phyloP scores from a whole-genome alignment of 2,329 filamentous ascomycete genomes.

The Albifimbria verrucaria region DNA sequence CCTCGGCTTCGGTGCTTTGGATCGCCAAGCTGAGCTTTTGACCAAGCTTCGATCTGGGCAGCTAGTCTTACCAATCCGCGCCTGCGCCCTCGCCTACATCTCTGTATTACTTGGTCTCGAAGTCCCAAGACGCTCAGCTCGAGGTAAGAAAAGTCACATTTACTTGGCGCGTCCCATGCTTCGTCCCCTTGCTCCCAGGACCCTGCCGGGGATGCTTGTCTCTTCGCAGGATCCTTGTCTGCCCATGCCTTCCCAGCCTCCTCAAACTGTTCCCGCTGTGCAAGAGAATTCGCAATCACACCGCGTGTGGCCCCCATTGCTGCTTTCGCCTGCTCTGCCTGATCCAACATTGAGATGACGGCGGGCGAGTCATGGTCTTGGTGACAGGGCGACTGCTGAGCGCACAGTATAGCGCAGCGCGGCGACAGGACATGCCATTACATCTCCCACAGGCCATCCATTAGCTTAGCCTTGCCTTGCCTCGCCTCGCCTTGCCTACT shows the following conservation, averaged over 20 bases:
- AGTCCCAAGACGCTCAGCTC: neutral
- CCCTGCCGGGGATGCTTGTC: neutral
- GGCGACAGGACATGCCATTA: too few relatives aligned
- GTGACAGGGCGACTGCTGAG: too few relatives aligned
- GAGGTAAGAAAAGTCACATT: neutral
- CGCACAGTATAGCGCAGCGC: too few relatives aligned
- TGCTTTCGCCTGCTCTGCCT: neutral
- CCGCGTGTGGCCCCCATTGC: neutral
- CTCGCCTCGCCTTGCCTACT: neutral
- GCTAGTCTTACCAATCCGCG: too few relatives aligned
- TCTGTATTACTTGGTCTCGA: too few relatives aligned
- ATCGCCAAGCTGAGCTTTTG: too few relatives aligned
- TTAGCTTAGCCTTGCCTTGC: neutral
- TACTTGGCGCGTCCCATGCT: neutral
- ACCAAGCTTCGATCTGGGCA: too few relatives aligned
- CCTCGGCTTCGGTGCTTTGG: too few relatives aligned
- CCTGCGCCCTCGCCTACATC: too few relatives aligned
- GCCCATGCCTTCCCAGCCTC: neutral
- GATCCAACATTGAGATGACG: neutral
- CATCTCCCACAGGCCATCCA: too few relatives aligned
- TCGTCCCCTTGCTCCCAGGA: neutral
- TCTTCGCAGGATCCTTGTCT: neutral
- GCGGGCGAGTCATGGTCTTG: neutral
- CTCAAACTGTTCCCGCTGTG: too few relatives aligned
- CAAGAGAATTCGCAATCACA: too few relatives aligned